Percentiles rank a stretch among this genome's conserved stretches.
Evolutionary conservation across 2,329 filamentous ascomycete genomes (phyloP).

Genomic region (Paraconiothyrium brasiliense): DNA sequence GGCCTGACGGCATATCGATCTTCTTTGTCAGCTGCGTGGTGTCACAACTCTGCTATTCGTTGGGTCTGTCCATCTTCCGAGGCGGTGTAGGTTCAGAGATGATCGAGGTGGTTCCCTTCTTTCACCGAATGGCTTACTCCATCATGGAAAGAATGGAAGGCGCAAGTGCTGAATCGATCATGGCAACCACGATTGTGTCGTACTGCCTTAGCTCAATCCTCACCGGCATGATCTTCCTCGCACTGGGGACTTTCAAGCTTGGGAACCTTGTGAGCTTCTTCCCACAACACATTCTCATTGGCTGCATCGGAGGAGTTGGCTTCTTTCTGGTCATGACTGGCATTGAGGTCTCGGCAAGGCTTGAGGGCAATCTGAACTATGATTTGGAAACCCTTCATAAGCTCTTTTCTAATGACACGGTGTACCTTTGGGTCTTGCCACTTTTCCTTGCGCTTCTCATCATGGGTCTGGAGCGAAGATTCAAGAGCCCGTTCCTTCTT

Average conservation of each 20-base stretch:
- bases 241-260: conserved; percentile 86
- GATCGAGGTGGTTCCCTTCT: conserved; percentile 98
- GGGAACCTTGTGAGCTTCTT: conserved; percentile 97
- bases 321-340: conserved; percentile 94
- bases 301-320: conserved; percentile 95
- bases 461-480: conserved; percentile 77
- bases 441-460: conserved; percentile 78
- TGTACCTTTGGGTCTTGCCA: conserved; percentile 85
- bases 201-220: conserved; percentile 91
- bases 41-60: conserved; percentile 88
- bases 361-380: conserved; percentile 87
- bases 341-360: conserved; percentile 88
- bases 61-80: conserved; percentile 83
- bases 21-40: conserved; percentile 99
- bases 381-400: conserved; percentile 78
- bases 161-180: conserved; percentile 82
- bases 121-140: conserved; percentile 95
- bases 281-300: conserved; percentile 92
- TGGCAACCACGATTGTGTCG: conserved; percentile 92
- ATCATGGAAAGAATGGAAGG: conserved; percentile 82
- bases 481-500: conserved; percentile 84
- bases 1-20: conserved; percentile 94
- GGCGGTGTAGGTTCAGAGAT: conserved; percentile 95
- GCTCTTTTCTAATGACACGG: conserved; percentile 76
- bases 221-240: conserved; percentile 89